Conservation (phyloP, 192 early-diverging fungal genomes). For the Chytriomyces sp. region DNA sequence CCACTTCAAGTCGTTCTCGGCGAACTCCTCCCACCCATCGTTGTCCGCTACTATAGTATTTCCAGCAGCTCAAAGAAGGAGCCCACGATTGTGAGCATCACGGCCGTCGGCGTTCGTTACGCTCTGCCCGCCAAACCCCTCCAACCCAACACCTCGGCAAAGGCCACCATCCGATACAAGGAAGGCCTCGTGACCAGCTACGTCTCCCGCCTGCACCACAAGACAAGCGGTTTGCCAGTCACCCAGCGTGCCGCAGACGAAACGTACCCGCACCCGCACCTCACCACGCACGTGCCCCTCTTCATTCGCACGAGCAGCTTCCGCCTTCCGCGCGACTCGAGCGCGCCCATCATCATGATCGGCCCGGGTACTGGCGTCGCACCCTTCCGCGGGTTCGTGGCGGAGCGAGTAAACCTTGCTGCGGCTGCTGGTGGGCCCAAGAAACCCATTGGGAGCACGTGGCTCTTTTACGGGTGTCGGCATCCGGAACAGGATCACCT, state of each 20-base stretch:
- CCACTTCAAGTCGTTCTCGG: slow-evolving; percentile 82
- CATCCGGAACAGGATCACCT: slow-evolving; percentile 84
- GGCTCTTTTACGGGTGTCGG: slow-evolving; percentile 95
- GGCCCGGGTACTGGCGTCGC: slow-evolving; percentile 99
- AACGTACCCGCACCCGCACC: slow-evolving; percentile 17
- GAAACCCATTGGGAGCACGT: slow-evolving; percentile 75
- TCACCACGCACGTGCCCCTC: slow-evolving; percentile 68
- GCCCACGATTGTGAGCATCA: slow-evolving; percentile 78
- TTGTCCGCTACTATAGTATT: slow-evolving; percentile 94
- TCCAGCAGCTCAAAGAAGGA: slow-evolving; percentile 83
- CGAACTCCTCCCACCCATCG: slow-evolving; percentile 78
- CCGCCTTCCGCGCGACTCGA: slow-evolving; percentile 81
- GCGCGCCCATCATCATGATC: slow-evolving; percentile 90
- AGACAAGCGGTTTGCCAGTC: background rate
- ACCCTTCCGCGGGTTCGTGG: slow-evolving; percentile 95
- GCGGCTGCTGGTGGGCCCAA: slow-evolving; percentile 56
- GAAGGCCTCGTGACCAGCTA: slow-evolving; percentile 89
- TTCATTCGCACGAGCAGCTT: slow-evolving; percentile 90
- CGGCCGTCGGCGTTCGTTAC: slow-evolving; percentile 88
- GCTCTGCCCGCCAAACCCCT: slow-evolving; percentile 41
- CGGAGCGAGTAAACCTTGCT: slow-evolving; percentile 77
- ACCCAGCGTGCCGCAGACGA: slow-evolving; percentile 21
- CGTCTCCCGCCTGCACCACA: slow-evolving; percentile 70
- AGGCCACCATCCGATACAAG: slow-evolving; percentile 36
- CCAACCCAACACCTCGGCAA: background rate